Conservation (phyloP, 176 grass and related monocot genomes). For the Oryza meyeriana region DNA sequence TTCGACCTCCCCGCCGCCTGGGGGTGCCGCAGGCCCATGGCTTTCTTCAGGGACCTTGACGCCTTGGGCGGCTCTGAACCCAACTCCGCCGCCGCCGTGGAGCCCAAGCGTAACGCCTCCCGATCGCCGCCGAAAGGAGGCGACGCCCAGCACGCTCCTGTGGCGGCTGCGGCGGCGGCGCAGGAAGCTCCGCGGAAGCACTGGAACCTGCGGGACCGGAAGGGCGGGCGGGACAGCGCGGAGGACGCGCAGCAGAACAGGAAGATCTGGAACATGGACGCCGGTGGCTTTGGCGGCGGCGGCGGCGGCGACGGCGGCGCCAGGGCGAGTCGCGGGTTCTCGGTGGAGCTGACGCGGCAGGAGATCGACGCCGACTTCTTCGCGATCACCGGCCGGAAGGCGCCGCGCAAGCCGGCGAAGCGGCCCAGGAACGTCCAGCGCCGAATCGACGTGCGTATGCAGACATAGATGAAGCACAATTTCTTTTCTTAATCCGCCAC, state of each 20-base stretch:
- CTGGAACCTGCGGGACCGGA: conserved; percentile 50
- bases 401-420: conserved; percentile 56
- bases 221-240: conserved; percentile 25
- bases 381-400: conserved; percentile 62
- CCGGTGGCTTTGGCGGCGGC: too few species aligned
- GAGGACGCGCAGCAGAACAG: conserved; percentile 30
- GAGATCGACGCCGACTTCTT: conserved; percentile 88
- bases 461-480: neutral
- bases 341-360: conserved; percentile 45
- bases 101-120: neutral
- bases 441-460: conserved; percentile 62
- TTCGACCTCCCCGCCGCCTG: conserved; percentile 47
- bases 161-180: neutral
- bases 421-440: conserved; percentile 54
- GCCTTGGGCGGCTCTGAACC: neutral
- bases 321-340: conserved; percentile 35
- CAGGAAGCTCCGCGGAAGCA: conserved; percentile 37
- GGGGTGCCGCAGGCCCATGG: conserved; percentile 46
- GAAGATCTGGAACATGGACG: conserved; percentile 5
- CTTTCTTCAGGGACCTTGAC: conserved; percentile 36
- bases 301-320: neutral
- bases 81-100: neutral
- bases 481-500: conserved; percentile 15
- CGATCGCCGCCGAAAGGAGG: conserved; percentile 7
- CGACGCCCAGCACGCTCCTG: neutral